These are phyloP conservation scores for Leccinum aurantiacum DNA, from an alignment of 768 basidiomycete genomes.

Conservation along the genomic window DNA sequence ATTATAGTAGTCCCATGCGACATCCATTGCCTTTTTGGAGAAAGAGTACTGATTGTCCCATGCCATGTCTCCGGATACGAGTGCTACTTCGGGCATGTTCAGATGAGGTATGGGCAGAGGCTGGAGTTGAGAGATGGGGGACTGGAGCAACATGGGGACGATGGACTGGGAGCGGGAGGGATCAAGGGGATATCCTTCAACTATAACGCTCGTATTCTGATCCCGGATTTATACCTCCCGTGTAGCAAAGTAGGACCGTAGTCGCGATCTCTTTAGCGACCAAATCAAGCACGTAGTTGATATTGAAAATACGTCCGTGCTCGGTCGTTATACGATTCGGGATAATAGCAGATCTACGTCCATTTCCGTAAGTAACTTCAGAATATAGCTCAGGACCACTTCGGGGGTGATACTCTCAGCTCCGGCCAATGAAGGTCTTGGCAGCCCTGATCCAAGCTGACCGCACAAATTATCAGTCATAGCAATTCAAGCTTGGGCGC, in stretches of 20 bases:
- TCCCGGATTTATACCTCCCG: conserved; percentile 34
- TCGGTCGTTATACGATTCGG: conserved; percentile 29
- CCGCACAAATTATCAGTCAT: conserved; percentile 10
- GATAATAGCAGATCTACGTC: conserved; percentile 28
- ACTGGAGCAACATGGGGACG: conserved; percentile 14
- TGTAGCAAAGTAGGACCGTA: conserved; percentile 28
- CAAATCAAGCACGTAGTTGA: conserved; percentile 35
- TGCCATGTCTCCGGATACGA: conserved; percentile 47
- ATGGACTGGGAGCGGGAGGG: conserved; percentile 12
- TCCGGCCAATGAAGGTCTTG: conserved; percentile 18
- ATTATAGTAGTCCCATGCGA: conserved; percentile 50
- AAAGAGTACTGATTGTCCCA: conserved; percentile 49
- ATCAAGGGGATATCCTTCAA: conserved; percentile 20
- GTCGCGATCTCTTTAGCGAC: conserved; percentile 28
- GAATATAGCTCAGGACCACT: conserved; percentile 14
- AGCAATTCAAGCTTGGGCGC: not conserved
- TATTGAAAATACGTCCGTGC: conserved; percentile 34
- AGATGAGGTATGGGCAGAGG: conserved; percentile 55
- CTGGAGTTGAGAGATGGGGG: conserved; percentile 26
- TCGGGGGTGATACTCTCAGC: conserved; percentile 19
- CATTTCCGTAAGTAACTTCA: conserved; percentile 22
- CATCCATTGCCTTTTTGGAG: conserved; percentile 37
- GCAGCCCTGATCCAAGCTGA: conserved; percentile 18
- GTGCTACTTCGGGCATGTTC: conserved; percentile 55
- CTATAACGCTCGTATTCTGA: conserved; percentile 18